A percentile compares a stretch with the other conserved stretches of the same genome.
phyloP scores from a whole-genome alignment of 2,329 filamentous ascomycete species.

The Ophiostoma tasmaniense region DNA sequence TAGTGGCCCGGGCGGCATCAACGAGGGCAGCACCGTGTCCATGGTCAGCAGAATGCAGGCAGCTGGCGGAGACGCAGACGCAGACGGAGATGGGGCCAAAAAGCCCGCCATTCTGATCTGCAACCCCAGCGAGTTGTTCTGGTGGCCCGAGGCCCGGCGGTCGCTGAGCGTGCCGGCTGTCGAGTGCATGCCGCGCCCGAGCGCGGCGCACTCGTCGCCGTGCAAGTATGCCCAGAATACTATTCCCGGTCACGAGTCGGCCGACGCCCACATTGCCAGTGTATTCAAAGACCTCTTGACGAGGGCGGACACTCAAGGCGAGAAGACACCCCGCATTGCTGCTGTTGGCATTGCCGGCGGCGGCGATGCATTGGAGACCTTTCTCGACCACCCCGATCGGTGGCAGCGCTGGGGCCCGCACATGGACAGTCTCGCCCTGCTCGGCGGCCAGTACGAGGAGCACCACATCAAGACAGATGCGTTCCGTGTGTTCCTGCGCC shows the following conservation, averaged over 20 bases:
- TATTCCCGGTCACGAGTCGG: slow-evolving; percentile 50
- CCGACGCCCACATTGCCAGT: slow-evolving; percentile 54
- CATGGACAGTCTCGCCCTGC: slow-evolving; percentile 40
- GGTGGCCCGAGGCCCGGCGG: slow-evolving; percentile 57
- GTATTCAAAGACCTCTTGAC: slow-evolving; percentile 59
- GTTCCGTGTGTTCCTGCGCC: slow-evolving; percentile 42
- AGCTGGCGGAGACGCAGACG: background rate
- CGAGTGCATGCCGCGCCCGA: slow-evolving; percentile 50
- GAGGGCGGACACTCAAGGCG: background rate
- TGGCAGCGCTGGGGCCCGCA: slow-evolving; percentile 38
- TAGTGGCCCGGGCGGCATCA: slow-evolving; percentile 55
- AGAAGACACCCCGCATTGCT: slow-evolving; percentile 52
- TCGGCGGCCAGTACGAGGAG: slow-evolving; percentile 39
- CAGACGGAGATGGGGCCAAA: background rate
- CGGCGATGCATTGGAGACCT: slow-evolving; percentile 47
- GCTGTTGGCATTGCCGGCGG: slow-evolving; percentile 64
- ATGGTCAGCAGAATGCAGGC: slow-evolving; percentile 35
- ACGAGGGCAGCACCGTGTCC: slow-evolving; percentile 60
- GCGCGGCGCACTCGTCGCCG: slow-evolving; percentile 47
- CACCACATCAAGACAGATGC: slow-evolving; percentile 34
- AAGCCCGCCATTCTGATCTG: slow-evolving; percentile 57
- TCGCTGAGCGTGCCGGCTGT: slow-evolving; percentile 53
- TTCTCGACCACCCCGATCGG: slow-evolving; percentile 48
- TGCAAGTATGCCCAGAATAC: slow-evolving; percentile 50
- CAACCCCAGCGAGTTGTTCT: slow-evolving; percentile 69